A percentile compares a stretch with the other conserved stretches of the same genome.
Evolutionary conservation across 2,329 filamentous ascomycete species (phyloP).

Genomic region (Colletotrichum incanum): DNA sequence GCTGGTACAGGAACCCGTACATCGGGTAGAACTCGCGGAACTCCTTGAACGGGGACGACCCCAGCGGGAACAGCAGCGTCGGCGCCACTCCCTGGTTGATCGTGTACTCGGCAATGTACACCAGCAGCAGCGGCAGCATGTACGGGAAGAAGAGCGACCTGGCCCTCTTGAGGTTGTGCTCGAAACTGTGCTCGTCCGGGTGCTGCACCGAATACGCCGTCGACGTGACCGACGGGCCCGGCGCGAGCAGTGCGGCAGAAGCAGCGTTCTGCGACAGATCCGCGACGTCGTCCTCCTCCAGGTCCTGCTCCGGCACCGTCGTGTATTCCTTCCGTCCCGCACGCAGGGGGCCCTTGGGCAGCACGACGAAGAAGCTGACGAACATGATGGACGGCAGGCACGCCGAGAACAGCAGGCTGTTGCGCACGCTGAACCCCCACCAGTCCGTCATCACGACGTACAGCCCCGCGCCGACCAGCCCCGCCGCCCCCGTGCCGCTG

Average conservation of each 20-base stretch:
- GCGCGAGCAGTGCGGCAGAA: slow-evolving; percentile 65
- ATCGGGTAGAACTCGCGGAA: slow-evolving; percentile 94
- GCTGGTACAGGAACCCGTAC: slow-evolving; percentile 94
- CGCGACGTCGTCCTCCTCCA: slow-evolving; percentile 54
- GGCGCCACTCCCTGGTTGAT: slow-evolving; percentile 97
- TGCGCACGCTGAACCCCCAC: slow-evolving; percentile 80
- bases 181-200: slow-evolving; percentile 52
- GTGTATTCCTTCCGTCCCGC: slow-evolving; percentile 69
- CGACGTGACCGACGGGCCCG: slow-evolving; percentile 58
- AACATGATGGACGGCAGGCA: slow-evolving; percentile 88
- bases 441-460: slow-evolving; percentile 91
- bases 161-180: slow-evolving; percentile 75
- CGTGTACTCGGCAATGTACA: slow-evolving; percentile 96
- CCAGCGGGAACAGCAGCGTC: slow-evolving; percentile 88
- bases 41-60: slow-evolving; percentile 81
- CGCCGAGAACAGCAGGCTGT: slow-evolving; percentile 83
- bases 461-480: slow-evolving; percentile 86
- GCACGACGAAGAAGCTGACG: slow-evolving; percentile 85
- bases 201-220: slow-evolving; percentile 57
- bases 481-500: slow-evolving; percentile 91
- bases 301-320: slow-evolving; percentile 61
- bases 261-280: slow-evolving; percentile 57
- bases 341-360: slow-evolving; percentile 79
- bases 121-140: slow-evolving; percentile 92
- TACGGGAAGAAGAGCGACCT: slow-evolving; percentile 80